phyloP scores from a whole-genome alignment of 352 stramenopile genomes.

The Paralagenidium karlingii region DNA sequence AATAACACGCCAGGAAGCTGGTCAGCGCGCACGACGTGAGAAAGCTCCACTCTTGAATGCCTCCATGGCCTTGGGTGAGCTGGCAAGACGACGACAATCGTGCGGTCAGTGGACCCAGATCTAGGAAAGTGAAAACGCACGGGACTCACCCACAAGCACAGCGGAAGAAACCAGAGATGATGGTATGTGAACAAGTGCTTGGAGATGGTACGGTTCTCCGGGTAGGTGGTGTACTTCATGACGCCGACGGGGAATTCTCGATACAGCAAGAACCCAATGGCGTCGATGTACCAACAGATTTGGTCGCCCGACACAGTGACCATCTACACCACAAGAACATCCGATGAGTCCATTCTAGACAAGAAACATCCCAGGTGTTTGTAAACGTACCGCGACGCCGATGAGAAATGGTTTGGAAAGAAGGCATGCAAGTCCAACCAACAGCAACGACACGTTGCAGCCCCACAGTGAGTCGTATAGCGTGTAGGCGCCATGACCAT shows the following conservation, averaged over 20 bases:
- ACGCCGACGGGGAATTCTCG: slow-evolving; percentile 83
- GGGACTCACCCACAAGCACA: slow-evolving; percentile 57
- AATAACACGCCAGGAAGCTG: slow-evolving; percentile 43
- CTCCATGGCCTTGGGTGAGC: slow-evolving; percentile 47
- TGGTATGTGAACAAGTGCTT: slow-evolving; percentile 77
- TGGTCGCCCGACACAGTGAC: slow-evolving; percentile 89
- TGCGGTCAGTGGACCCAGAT: not conserved
- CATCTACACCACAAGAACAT: slow-evolving; percentile 27
- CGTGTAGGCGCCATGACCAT: slow-evolving; percentile 62
- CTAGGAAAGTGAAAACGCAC: not conserved
- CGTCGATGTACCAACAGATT: slow-evolving; percentile 87
- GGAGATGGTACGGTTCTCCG: slow-evolving; percentile 65
- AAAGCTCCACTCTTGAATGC: slow-evolving; percentile 69
- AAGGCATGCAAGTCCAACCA: slow-evolving; percentile 53
- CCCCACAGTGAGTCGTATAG: slow-evolving; percentile 72
- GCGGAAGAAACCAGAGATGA: slow-evolving; percentile 69
- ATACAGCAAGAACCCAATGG: slow-evolving; percentile 47
- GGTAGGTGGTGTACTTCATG: slow-evolving; percentile 83
- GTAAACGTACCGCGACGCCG: slow-evolving; percentile 38
- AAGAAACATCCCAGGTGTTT: not conserved
- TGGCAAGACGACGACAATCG: slow-evolving; percentile 5
- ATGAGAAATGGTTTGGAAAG: slow-evolving; percentile 75
- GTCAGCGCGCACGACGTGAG: slow-evolving; percentile 36
- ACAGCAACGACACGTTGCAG: slow-evolving; percentile 63
- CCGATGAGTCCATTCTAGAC: not conserved